Evolutionary conservation across 352 stramenopile species (phyloP), one percentile per base, ranked within the genome.

Genomic region (Phytophthora brassicae): DNA sequence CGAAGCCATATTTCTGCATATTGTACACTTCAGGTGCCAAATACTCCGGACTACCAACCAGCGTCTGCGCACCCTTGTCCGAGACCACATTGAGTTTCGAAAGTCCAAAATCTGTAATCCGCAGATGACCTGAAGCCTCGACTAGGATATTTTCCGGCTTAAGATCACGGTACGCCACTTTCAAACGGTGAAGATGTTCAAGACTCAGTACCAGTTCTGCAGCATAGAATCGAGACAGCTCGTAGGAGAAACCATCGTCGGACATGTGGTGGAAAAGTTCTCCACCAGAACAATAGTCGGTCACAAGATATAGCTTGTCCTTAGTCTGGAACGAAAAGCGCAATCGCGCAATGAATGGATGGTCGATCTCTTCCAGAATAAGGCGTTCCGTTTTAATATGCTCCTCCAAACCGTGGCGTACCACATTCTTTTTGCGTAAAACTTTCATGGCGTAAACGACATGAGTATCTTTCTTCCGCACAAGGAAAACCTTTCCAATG

Each of bases 231-330:
- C 74, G 66, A 31, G 76, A 84, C 36, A 90, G 68, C 44, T 93
- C 80, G 35, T 84, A 79, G 14, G 73, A 65, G 28, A 88, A 84
- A 11, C 89, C 82, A 29, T 81, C 71, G 64, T 99, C 96, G 6
- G 94, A 79, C 75, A 99, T 98, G 52, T 99, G 92, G 44, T 98
- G 86, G 71, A 99, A 99, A 6, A 99, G 78, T 75, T 99, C 97
- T 46, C 98, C 98, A 41, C 94, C 94, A 55, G 82, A 94, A 61
- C 88, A 91, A 48, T 95, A 94, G 58, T 95, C 87, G 8, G 91
- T 92, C 55, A 97, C 89, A 13, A 97, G 81, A 48, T 97, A 95
- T 43, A 94, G 66, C 45, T 94, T 89, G 48, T 89, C 82, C 49
- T 92, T 86, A 7, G 88, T 97, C 81, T 99, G 97, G 75, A 99